Base-by-base conservation (phyloP, 2,329 filamentous ascomycete genomes). In the Coniochaeta sp. region DNA sequence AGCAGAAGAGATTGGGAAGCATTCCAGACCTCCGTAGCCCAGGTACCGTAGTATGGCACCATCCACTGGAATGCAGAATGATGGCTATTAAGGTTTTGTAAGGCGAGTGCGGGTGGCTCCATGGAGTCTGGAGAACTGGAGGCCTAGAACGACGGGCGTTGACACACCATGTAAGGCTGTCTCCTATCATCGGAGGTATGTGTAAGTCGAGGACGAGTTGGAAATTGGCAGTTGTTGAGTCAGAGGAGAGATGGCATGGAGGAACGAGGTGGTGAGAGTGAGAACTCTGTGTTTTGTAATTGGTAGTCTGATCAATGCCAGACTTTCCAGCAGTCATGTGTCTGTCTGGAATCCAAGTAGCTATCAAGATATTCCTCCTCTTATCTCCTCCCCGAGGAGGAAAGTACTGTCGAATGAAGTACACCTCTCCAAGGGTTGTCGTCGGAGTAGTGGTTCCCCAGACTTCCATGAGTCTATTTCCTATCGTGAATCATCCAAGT, bases 271-370 rank as follows among this genome's bases (percentile, higher is more conserved):
- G 20, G 33, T 38, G 33, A 3, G 33, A 38, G 33, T 26, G 38
- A 24, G 12, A 22, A 24, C 7, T 22, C n/a, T 26, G 38, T 22
- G 22, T 38, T 22, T 42, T 30, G 6, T 30, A 30, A 42, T 42
- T 42, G 38, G 8, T 14, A 24, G 38, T 42, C 20, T 42, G 38
- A 14, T 42, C 18, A 18, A 20, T 6, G 18, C n/a, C 35, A 40
- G 35, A 40, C 35, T 40, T 13, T 26, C 38, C 38, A 42, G 38
- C 38, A 42, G 38, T 42, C 38, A 26, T 42, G 38, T 42, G 38
- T 42, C 38, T 42, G 38, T 26, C 38, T 42, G 38, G 38, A 26
- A 8, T 22, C 22, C 14, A 6, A 42, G 20, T 26, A 42, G 38
- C 38, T 42, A 42, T 22, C 38, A 14, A 42, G 31, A 6, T 30